Percentiles rank a stretch among this genome's conserved stretches.
Conservation (phyloP, 768 basidiomycete species). For the Asterophora parasitica region DNA sequence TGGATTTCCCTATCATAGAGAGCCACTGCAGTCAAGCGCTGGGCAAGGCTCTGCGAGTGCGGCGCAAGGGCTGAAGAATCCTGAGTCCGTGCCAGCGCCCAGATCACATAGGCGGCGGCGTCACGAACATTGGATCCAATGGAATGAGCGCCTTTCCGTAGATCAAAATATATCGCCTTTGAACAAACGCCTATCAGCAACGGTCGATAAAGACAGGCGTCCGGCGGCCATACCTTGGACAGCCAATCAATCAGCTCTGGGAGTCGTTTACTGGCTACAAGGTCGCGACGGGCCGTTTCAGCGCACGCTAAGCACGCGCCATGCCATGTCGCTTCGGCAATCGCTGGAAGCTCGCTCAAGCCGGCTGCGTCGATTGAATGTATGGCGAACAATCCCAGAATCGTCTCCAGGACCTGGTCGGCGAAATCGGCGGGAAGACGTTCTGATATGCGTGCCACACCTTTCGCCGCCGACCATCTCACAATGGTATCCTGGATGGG, state of each 20-base stretch:
- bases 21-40: slow-evolving; percentile 69
- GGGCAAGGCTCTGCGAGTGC: slow-evolving; percentile 63
- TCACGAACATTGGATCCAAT: slow-evolving; percentile 94
- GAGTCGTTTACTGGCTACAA: slow-evolving; percentile 56
- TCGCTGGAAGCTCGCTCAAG: slow-evolving; percentile 66
- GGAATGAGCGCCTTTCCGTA: slow-evolving; percentile 88
- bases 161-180: slow-evolving; percentile 88
- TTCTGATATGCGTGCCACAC: slow-evolving; percentile 78
- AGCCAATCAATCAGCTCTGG: slow-evolving; percentile 72
- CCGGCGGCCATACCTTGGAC: slow-evolving; percentile 53
- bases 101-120: slow-evolving; percentile 89
- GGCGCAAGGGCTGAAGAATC: slow-evolving; percentile 52
- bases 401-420: slow-evolving; percentile 76
- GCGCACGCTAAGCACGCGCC: slow-evolving; percentile 90
- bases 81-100: slow-evolving; percentile 87
- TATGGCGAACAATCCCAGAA: slow-evolving; percentile 71
- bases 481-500: slow-evolving; percentile 80
- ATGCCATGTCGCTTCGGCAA: slow-evolving; percentile 91
- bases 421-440: slow-evolving; percentile 73
- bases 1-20: slow-evolving; percentile 92
- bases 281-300: slow-evolving; percentile 82
- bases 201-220: not conserved
- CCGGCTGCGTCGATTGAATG: slow-evolving; percentile 62
- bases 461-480: slow-evolving; percentile 93
- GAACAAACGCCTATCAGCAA: slow-evolving; percentile 2